Conservation (phyloP, 2,329 filamentous ascomycete genomes). For the Aspergillus sp. region DNA sequence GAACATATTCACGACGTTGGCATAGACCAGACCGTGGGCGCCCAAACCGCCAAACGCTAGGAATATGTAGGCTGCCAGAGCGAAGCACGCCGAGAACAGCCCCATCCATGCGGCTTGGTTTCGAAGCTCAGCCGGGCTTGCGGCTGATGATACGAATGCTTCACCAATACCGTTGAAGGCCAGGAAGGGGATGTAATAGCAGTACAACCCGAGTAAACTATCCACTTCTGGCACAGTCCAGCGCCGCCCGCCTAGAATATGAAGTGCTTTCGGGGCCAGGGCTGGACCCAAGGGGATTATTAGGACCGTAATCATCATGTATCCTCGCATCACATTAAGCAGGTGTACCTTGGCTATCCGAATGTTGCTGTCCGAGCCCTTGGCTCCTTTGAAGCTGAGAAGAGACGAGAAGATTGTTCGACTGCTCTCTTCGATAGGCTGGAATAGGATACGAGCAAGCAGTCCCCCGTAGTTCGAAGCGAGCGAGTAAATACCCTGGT, state of each 20-base stretch:
- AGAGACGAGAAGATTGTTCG: slow-evolving; percentile 87
- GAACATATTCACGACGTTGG: slow-evolving; percentile 88
- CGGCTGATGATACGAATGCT: slow-evolving; percentile 88
- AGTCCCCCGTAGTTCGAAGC: slow-evolving; percentile 95
- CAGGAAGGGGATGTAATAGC: slow-evolving; percentile 90
- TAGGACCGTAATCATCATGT: slow-evolving; percentile 72
- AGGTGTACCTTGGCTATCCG: slow-evolving; percentile 39
- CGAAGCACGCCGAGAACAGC: slow-evolving; percentile 77
- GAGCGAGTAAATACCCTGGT: slow-evolving; percentile 89
- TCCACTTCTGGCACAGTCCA: slow-evolving; percentile 79
- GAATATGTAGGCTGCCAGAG: slow-evolving; percentile 72
- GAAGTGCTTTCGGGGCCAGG: slow-evolving; percentile 73
- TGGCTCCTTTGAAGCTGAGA: slow-evolving; percentile 53
- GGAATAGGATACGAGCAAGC: slow-evolving; percentile 84
- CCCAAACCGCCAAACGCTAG: slow-evolving; percentile 72
- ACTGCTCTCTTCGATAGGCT: slow-evolving; percentile 92
- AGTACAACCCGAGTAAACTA: slow-evolving; percentile 76
- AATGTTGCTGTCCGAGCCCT: slow-evolving; percentile 24
- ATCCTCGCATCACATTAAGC: slow-evolving; percentile 67
- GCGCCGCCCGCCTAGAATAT: slow-evolving; percentile 73
- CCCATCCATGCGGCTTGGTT: slow-evolving; percentile 83
- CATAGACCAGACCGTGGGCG: slow-evolving; percentile 78
- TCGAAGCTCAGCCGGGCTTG: slow-evolving; percentile 74
- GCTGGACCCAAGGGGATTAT: slow-evolving; percentile 74
- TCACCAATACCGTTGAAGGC: slow-evolving; percentile 91